These are phyloP conservation scores for Trametes sp. DNA, from an alignment of 1,284 basidiomycete genomes.

Conservation along the genomic window DNA sequence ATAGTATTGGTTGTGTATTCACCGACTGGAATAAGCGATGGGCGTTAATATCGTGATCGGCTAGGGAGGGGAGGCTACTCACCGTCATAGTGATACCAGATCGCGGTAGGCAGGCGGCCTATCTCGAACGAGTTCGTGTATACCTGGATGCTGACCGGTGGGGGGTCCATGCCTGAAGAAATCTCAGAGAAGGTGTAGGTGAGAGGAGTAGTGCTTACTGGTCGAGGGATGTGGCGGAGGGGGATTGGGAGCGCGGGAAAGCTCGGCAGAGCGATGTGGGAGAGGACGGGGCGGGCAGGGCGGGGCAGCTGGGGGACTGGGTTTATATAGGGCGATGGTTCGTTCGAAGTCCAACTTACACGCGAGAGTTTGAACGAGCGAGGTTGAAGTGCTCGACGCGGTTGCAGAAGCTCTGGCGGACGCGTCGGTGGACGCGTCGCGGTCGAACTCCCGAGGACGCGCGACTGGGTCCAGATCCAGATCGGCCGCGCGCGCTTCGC, in stretches of 20 bases:
- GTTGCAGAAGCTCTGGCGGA: not conserved
- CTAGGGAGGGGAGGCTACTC: slow-evolving; percentile 3
- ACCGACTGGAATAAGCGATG: slow-evolving; percentile 11
- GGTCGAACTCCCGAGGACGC: not conserved
- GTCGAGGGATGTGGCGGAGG: not conserved
- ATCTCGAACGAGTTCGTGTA: slow-evolving; percentile 35
- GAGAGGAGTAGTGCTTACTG: not conserved
- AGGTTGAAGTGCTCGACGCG: not conserved
- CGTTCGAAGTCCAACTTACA: slow-evolving; percentile 13
- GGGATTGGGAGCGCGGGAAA: not conserved
- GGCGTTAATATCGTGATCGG: not conserved
- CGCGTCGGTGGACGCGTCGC: slow-evolving; percentile 12
- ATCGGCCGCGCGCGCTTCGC: slow-evolving; percentile 8
- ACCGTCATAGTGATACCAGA: slow-evolving; percentile 39
- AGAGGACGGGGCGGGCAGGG: not conserved
- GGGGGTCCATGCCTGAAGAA: slow-evolving; percentile 1
- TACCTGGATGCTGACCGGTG: slow-evolving; percentile 12
- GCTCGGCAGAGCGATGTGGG: not conserved
- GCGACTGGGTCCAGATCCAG: slow-evolving; percentile 10
- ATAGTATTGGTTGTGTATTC: not conserved
- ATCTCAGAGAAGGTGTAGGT: not conserved
- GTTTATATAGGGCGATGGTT: slow-evolving; percentile 4
- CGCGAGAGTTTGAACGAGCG: not conserved
- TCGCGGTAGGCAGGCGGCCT: slow-evolving; percentile 14
- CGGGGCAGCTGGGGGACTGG: not conserved